Conservation (phyloP, 768 basidiomycete species). For the Trametes elegans region DNA sequence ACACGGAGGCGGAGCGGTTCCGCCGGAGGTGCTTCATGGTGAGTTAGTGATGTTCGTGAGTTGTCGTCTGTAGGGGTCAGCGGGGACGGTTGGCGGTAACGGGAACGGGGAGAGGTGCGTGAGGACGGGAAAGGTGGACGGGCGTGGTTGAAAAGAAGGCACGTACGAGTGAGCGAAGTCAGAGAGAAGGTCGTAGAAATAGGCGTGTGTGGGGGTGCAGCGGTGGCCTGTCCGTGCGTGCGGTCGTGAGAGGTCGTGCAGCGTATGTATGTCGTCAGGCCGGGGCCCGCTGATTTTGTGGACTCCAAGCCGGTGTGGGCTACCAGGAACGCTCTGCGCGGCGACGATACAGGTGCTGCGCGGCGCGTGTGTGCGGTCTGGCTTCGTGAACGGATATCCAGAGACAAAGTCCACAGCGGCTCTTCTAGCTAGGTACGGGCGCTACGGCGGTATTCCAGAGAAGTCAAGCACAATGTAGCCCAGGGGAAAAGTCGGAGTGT, state of each 20-base stretch:
- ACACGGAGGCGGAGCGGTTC: slow-evolving; percentile 15
- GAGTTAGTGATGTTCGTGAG: neutral
- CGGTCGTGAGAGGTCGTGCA: neutral
- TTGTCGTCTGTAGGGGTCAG: neutral
- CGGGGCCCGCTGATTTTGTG: neutral
- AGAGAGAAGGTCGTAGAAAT: neutral
- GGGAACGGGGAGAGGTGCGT: neutral
- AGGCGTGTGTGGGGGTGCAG: neutral
- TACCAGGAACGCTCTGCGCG: too few relatives aligned
- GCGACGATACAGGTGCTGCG: neutral
- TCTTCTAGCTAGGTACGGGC: too few relatives aligned
- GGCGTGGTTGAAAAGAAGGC: slow-evolving; percentile 3
- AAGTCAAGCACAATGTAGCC: too few relatives aligned
- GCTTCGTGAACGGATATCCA: too few relatives aligned
- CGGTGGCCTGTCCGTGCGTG: neutral
- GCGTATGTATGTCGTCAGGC: slow-evolving; percentile 4
- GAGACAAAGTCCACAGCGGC: too few relatives aligned
- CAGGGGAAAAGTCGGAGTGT: too few relatives aligned
- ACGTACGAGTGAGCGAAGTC: neutral
- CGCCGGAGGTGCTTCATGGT: slow-evolving; percentile 17
- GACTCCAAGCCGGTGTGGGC: neutral
- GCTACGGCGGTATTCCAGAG: too few relatives aligned
- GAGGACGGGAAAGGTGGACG: neutral
- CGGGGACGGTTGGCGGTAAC: neutral
- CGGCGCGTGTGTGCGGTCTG: neutral